Base-by-base conservation (phyloP, 1,139 yeast genomes). In the Meyerozyma elateridarum region DNA sequence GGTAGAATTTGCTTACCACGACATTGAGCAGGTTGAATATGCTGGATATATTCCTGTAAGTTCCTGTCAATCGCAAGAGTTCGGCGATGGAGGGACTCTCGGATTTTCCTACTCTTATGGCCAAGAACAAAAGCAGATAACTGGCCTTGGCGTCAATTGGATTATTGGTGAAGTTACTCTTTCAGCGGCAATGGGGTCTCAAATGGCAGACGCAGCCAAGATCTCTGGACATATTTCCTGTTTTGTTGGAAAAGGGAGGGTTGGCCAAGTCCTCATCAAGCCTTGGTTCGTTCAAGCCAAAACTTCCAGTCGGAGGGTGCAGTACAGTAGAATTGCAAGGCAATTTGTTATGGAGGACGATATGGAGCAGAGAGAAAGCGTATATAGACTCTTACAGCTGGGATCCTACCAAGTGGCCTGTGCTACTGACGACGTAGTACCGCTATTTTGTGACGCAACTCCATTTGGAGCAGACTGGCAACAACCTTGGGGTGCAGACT, bases 11-110 rank as follows among this genome's bases (percentile, higher is more conserved):
- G 25, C 33, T 3, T 39, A 39, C 22, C 33, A 33, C 8, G 32
- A 44, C 13, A 16, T 28, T 3, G 24, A 32, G 5, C 18, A 22
- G 1, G 30, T 22, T 3, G 33, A 26, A 7, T 53, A 49, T 25
- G 49, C 51, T 2, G 57, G 56, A 3, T 42, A 36, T 17, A 39
- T 54, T 27, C 58, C 59, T 1, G 43, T 49, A 3, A 51, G 54
- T 28, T 38, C 49, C 1, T 54, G 59, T 29, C 56, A 50, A 22
- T 50, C 56, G 2, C 53, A 47, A 20, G 45, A 49, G 25, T 36
- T 24, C 20, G 59, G 56, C 3, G 38, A 46, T 3, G 32, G 31
- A 3, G 58, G 58, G 2, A 28, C 46, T 1, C 38, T 54, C n/a
- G 25, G 38, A 3, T 50, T 52, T 35, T 29, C 34, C 35, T 13